Percentiles rank a stretch among this genome's conserved stretches.
These are phyloP conservation scores for Fusarium algeriense DNA, from an alignment of 2,329 filamentous ascomycete genomes.

Conservation along the genomic window DNA sequence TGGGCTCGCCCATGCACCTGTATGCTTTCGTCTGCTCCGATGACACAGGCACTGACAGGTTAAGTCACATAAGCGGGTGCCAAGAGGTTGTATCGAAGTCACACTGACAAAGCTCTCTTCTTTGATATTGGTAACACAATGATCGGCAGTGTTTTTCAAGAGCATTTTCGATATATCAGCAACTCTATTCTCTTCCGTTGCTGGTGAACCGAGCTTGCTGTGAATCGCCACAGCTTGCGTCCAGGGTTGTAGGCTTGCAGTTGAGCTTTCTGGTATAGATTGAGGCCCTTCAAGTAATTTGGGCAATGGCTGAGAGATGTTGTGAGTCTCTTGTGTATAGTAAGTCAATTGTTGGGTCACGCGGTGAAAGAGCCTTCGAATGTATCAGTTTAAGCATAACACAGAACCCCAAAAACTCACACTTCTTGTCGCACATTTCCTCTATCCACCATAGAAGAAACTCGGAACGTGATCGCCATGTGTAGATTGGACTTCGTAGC, in stretches of 20 bases:
- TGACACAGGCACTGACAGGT: conserved; percentile 30
- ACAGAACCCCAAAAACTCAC: not conserved
- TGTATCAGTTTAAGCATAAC: not conserved
- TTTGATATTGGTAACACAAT: fast-evolving
- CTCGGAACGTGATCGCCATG: not conserved
- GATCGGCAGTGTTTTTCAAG: fast-evolving
- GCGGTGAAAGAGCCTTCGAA: not conserved
- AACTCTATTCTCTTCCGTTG: fast-evolving
- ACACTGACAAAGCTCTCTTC: not conserved
- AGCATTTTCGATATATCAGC: fast-evolving
- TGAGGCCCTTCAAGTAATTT: fast-evolving
- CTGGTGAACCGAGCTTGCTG: fast-evolving
- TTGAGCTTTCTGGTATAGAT: fast-evolving
- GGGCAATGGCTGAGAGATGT: fast-evolving
- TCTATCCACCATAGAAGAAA: conserved; percentile 4
- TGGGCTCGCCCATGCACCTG: not conserved
- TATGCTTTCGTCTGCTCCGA: not conserved
- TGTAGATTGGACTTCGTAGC: not conserved
- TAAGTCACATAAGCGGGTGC: not conserved
- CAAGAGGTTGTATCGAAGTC: not conserved
- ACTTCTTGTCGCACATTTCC: conserved; percentile 14
- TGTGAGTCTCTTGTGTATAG: not conserved
- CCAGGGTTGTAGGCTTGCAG: fast-evolving
- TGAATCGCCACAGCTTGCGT: fast-evolving
- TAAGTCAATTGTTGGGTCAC: not conserved